Conservation (phyloP, 257 asterid genomes). For the Striga asiatica region DNA sequence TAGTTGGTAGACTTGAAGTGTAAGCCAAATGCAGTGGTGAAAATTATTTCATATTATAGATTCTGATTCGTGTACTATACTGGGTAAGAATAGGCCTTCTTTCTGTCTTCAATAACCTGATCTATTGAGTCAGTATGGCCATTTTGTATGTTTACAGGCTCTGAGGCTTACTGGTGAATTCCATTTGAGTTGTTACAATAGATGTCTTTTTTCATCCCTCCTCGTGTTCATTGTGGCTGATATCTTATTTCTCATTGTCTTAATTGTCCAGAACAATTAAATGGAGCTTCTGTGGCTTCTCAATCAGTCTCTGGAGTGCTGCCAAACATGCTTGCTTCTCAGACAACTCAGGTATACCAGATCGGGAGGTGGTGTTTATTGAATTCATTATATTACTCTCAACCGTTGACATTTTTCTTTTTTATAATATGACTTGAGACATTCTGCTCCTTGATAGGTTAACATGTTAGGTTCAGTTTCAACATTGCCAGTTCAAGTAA, state of each 20-base stretch:
- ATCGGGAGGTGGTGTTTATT: not conserved
- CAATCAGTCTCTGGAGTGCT: constrained; percentile 32
- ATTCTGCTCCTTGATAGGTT: constrained; percentile 18
- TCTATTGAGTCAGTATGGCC: constrained; percentile 14
- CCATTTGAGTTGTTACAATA: constrained; percentile 11
- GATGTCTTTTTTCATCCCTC: constrained; percentile 7
- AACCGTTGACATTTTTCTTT: not conserved
- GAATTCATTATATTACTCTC: not conserved
- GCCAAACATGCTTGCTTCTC: constrained; percentile 28
- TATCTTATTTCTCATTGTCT: constrained; percentile 6
- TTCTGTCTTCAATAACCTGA: constrained; percentile 19
- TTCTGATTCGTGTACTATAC: constrained; percentile 41
- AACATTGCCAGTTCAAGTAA: constrained; percentile 31
- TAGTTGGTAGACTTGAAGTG: constrained; percentile 58
- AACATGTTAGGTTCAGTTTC: constrained; percentile 32
- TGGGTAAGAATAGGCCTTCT: constrained; percentile 51
- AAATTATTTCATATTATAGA: constrained; percentile 45
- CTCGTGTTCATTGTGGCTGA: constrained; percentile 6
- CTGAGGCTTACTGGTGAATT: constrained; percentile 15
- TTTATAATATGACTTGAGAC: constrained; percentile 4
- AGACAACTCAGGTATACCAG: constrained; percentile 26
- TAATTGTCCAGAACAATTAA: constrained; percentile 25
- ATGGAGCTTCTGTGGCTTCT: constrained; percentile 30
- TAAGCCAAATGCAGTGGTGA: constrained; percentile 51
- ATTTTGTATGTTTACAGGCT: constrained; percentile 12